Conservation (phyloP, 2,329 filamentous ascomycete genomes). For the Pseudogymnoascus sp. region DNA sequence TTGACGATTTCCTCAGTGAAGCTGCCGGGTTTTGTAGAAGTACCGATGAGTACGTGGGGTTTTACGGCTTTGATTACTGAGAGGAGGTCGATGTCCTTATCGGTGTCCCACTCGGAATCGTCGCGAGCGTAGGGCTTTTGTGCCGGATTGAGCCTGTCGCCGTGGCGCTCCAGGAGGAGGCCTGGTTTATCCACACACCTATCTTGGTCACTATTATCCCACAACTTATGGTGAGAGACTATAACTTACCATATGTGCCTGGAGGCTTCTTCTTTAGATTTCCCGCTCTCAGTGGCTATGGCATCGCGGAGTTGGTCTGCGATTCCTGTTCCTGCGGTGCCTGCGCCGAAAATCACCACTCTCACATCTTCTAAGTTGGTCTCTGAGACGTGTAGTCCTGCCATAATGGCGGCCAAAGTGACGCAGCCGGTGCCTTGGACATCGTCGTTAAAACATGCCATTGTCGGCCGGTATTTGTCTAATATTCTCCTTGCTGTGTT, state of each 20-base stretch:
- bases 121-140: constrained; percentile 61
- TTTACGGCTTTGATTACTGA: constrained; percentile 61
- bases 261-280: constrained; percentile 63
- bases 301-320: constrained; percentile 77
- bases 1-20: constrained; percentile 61
- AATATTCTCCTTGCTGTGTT: constrained; percentile 53
- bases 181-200: constrained; percentile 79
- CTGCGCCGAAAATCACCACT: constrained; percentile 70
- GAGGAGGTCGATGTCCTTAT: constrained; percentile 49
- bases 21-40: constrained; percentile 65
- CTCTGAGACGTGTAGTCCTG: constrained; percentile 61
- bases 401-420: constrained; percentile 72
- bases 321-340: constrained; percentile 76
- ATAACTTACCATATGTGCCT: constrained; percentile 63
- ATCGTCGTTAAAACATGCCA: constrained; percentile 86
- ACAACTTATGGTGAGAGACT: background rate
- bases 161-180: constrained; percentile 56
- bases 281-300: constrained; percentile 58
- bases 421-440: constrained; percentile 85
- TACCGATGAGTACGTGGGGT: constrained; percentile 76
- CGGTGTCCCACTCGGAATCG: constrained; percentile 53
- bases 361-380: constrained; percentile 59
- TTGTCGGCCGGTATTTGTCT: constrained; percentile 62
- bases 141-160: constrained; percentile 53
- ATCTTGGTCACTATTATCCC: background rate